phyloP scores from a whole-genome alignment of 2,329 filamentous ascomycete genomes.

The Diaporthe eres region DNA sequence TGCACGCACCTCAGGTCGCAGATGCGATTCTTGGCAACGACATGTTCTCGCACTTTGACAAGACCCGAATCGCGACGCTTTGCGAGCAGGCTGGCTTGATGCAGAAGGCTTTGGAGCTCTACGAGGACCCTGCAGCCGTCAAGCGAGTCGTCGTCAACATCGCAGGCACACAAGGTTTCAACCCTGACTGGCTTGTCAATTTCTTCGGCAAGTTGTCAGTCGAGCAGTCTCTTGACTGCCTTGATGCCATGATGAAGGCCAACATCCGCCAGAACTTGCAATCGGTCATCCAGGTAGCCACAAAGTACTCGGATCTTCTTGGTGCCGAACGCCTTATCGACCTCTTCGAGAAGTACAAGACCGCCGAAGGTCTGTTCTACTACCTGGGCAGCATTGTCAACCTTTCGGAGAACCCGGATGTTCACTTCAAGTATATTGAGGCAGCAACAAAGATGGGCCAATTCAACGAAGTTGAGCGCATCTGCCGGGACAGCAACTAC shows the following conservation, averaged over 20 bases:
- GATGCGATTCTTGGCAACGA: constrained; percentile 98
- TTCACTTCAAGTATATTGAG: constrained; percentile 99
- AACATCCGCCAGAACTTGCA: constrained; percentile 99
- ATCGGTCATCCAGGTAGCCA: constrained; percentile 93
- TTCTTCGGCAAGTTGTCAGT: constrained; percentile 97
- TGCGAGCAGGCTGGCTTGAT: constrained; percentile 93
- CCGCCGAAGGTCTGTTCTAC: constrained; percentile 96
- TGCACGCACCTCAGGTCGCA: constrained; percentile 96
- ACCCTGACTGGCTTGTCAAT: constrained; percentile 88
- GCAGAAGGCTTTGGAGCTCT: constrained; percentile 92
- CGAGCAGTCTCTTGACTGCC: constrained; percentile 92
- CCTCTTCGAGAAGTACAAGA: constrained; percentile 97
- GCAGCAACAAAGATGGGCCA: constrained; percentile 94
- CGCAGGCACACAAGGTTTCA: constrained; percentile 85
- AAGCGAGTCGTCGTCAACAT: constrained; percentile 92
- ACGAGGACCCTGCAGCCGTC: constrained; percentile 89
- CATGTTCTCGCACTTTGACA: constrained; percentile 99
- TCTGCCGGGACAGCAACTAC: constrained; percentile 92
- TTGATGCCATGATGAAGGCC: constrained; percentile 95
- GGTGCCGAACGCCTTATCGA: constrained; percentile 91
- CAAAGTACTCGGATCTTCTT: constrained; percentile 97
- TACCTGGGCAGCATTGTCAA: constrained; percentile 99
- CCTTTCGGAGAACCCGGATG: constrained; percentile 92
- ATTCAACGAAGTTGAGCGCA: constrained; percentile 95
- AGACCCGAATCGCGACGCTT: constrained; percentile 86